These are phyloP conservation scores for Soucietia sequanensis DNA, from an alignment of 805 yeast genomes.

Conservation along the genomic window DNA sequence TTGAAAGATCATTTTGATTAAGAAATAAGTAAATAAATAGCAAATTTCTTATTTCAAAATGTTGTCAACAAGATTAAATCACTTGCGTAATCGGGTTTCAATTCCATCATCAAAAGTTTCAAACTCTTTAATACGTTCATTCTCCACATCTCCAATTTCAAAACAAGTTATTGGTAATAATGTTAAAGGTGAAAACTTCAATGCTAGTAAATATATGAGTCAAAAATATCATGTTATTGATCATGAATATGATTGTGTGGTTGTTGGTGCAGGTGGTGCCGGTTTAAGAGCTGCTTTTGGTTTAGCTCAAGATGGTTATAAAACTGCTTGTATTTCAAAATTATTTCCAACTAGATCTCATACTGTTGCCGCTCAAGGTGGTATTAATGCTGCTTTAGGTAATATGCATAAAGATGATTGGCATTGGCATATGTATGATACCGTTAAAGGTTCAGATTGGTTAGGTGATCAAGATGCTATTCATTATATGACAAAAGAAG, in stretches of 20 bases:
- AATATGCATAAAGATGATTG: constrained; percentile 98
- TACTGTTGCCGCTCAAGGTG: constrained; percentile 99
- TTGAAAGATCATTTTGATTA: too few species aligned
- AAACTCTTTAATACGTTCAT: constrained; percentile 12
- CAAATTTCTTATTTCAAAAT: too few species aligned
- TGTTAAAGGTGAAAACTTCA: constrained; percentile 37
- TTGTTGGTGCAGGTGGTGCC: constrained; percentile 99
- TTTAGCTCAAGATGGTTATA: constrained; percentile 92
- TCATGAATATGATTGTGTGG: constrained; percentile 97
- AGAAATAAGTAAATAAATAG: too few species aligned
- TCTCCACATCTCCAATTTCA: constrained; percentile 27
- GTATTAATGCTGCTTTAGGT: constrained; percentile 98
- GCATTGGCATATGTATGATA: constrained; percentile 99
- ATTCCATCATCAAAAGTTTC: neutral
- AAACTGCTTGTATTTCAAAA: constrained; percentile 96
- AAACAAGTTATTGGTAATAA: constrained; percentile 37
- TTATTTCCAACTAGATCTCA: constrained; percentile 98
- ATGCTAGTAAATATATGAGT: constrained; percentile 43
- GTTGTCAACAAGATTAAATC: neutral
- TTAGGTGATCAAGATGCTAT: constrained; percentile 99
- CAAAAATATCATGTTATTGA: constrained; percentile 88
- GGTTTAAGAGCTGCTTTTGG: constrained; percentile 99
- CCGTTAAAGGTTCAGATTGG: constrained; percentile 99
- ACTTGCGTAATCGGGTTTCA: too few species aligned
- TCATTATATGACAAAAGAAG: constrained; percentile 98